Conservation (phyloP, 2,329 filamentous ascomycete genomes). For the Pseudonectria buxi region DNA sequence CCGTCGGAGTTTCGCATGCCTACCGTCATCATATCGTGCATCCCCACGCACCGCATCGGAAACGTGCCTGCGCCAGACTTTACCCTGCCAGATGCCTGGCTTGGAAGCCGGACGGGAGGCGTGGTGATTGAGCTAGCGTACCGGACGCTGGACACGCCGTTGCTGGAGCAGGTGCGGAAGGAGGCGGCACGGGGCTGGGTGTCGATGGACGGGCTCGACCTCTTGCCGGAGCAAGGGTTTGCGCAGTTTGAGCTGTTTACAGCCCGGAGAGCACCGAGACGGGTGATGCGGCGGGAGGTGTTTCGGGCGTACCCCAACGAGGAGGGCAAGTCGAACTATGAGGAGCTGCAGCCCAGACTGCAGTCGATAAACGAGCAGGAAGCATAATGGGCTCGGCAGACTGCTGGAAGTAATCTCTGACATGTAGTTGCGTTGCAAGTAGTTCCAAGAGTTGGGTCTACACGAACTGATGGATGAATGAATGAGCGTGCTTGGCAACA, state of each 20-base stretch:
- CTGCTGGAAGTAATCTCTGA: too few relatives aligned
- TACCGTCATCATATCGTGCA: constrained; percentile 70
- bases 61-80: constrained; percentile 62
- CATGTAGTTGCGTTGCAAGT: too few relatives aligned
- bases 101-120: constrained; percentile 65
- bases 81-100: constrained; percentile 61
- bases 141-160: constrained; percentile 63
- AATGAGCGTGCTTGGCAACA: too few relatives aligned
- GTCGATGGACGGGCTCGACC: constrained; percentile 66
- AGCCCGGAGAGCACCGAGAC: constrained; percentile 44
- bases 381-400: constrained; percentile 7
- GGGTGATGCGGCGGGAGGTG: constrained; percentile 64
- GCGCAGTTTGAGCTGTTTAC: constrained; percentile 80
- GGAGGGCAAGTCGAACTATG: constrained; percentile 32
- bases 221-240: constrained; percentile 72
- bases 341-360: constrained; percentile 30
- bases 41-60: constrained; percentile 62
- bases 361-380: constrained; percentile 23
- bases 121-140: constrained; percentile 72
- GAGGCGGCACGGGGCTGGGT: constrained; percentile 61
- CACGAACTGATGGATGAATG: too few relatives aligned
- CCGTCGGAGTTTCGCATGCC: constrained; percentile 56
- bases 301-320: constrained; percentile 38
- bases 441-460: too few relatives aligned
- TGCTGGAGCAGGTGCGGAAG: constrained; percentile 60